Evolutionary conservation across 345 rosid genomes (phyloP).

Genomic region (Eucalyptus marginata): DNA sequence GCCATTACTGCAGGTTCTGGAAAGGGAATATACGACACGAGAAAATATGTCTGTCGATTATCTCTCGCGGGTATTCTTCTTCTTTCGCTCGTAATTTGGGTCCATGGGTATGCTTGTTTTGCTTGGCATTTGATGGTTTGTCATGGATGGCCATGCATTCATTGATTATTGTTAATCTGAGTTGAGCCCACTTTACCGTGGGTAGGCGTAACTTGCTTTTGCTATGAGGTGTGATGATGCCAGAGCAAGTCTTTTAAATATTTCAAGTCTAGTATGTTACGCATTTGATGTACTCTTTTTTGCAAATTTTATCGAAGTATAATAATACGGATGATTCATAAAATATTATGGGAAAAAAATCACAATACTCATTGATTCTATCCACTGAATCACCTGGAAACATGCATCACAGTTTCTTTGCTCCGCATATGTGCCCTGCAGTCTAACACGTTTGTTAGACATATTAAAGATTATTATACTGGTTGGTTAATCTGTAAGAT

Average conservation of each 20-base stretch:
- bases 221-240: neutral
- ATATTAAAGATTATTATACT: neutral
- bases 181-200: neutral
- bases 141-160: neutral
- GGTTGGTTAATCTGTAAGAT: neutral
- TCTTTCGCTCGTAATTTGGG: neutral
- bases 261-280: neutral
- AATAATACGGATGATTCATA: neutral
- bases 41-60: constrained; percentile 46
- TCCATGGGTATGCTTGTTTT: neutral
- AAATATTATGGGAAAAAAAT: neutral
- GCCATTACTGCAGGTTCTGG: constrained; percentile 47
- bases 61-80: constrained; percentile 52
- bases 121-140: neutral
- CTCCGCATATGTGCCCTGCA: neutral
- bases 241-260: neutral
- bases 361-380: neutral
- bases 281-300: neutral
- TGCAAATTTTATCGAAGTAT: neutral
- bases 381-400: neutral
- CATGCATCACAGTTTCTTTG: neutral
- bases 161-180: neutral
- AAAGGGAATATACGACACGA: constrained; percentile 25
- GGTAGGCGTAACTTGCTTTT: neutral
- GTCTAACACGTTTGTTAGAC: neutral